Conservation (phyloP, 2,329 filamentous ascomycete genomes). For the Clonostachys sp. region DNA sequence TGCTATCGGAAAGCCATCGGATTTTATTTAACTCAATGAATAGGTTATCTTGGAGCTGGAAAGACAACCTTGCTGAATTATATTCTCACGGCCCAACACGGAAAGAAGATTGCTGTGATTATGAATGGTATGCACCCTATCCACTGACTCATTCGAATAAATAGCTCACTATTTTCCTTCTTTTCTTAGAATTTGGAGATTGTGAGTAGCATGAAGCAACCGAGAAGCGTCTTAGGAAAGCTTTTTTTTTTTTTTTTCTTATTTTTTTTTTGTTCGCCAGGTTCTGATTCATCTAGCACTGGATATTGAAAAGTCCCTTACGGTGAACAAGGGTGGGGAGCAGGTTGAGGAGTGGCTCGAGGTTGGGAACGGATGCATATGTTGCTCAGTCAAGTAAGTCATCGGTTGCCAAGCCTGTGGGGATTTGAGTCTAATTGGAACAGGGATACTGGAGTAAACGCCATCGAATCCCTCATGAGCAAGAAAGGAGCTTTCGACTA, state of each 20-base stretch:
- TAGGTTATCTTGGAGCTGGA: slow-evolving; percentile 89
- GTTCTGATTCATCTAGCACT: slow-evolving; percentile 50
- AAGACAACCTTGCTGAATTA: slow-evolving; percentile 97
- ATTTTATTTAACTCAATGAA: neutral
- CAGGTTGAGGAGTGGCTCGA: slow-evolving; percentile 93
- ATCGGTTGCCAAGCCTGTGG: neutral
- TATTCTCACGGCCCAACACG: slow-evolving; percentile 89
- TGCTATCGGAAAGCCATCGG: neutral
- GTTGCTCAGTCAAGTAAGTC: slow-evolving; percentile 86
- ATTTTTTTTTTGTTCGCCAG: no score
- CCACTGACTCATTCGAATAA: neutral
- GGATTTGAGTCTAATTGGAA: slow-evolving; percentile 12
- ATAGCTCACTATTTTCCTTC: neutral
- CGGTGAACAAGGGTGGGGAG: slow-evolving; percentile 78
- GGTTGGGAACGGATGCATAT: slow-evolving; percentile 94
- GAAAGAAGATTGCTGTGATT: slow-evolving; percentile 97
- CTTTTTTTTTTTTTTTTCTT: neutral
- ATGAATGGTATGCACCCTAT: slow-evolving; percentile 62
- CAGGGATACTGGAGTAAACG: slow-evolving; percentile 87
- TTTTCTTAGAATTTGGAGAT: slow-evolving; percentile 66
- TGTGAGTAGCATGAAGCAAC: slow-evolving; percentile 44
- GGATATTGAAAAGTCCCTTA: slow-evolving; percentile 94
- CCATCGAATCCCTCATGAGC: slow-evolving; percentile 94
- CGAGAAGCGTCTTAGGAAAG: neutral
- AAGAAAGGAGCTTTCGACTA: slow-evolving; percentile 94